Base-by-base conservation (phyloP, 1,139 yeast genomes). In the Sugiyamaella grinbergsii region DNA sequence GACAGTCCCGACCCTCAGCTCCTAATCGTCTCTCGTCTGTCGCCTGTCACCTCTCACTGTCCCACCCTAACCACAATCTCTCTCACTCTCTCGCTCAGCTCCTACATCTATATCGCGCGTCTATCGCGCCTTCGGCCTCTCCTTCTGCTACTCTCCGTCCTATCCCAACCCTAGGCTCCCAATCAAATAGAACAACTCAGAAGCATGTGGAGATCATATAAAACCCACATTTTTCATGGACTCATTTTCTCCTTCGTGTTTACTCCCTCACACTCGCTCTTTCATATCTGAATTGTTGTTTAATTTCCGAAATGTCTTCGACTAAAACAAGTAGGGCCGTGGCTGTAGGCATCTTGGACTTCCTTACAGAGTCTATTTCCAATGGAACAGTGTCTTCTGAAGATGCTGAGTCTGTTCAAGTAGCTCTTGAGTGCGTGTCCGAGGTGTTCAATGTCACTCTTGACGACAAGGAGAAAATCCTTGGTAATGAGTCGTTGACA, bases 361-460 rank as follows among this genome's bases (percentile, higher is more conserved):
- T 84, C 67, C 78, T 93, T 61, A 78, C 80, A 62, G 65, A 73
- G 20, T 74, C 89, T 6, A 80, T 86, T 29, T 66, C 77, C 41
- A 76, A 79, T 58, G 87, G 88, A 50, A 77, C 80, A 44, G 79
- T 91, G 47, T 73, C 84, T 36, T 86, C 83, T 58, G 98, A 91
- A 60, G 88, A 83, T 64, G 78, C 78, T 54, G 98, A 93, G 61
- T 88, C 97, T n/a, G 77, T 93, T 64, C 97, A 91, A 59, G 95
- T 93, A 47, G 98, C 98, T 58, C 80, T 90, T 62, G 96, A 88
- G 65, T 89, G 97, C 73, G 80, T 93, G 54, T 81, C 89, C 28
- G 98, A 91, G 63, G 91, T 95, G 5, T 93, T 85, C 68, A 84
- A 77, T 52, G 83, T 93, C 29, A 78, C 81, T 56, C 74, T 74